A percentile compares a stretch with the other conserved stretches of the same genome.
phyloP scores from a whole-genome alignment of 192 early-diverging fungal genomes.

The Entomortierella parvispora region DNA sequence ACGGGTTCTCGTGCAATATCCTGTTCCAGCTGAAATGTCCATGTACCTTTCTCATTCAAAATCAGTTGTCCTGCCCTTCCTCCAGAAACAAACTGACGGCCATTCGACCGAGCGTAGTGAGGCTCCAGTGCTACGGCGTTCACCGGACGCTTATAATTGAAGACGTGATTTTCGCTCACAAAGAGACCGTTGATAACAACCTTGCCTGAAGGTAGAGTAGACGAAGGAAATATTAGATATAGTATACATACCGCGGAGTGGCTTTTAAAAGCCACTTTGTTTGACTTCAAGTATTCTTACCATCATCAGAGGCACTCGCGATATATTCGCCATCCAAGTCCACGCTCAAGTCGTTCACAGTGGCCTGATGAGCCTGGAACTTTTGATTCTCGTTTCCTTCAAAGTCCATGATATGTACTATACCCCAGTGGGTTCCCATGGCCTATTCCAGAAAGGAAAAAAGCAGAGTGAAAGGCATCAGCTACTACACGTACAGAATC shows the following conservation, averaged over 20 bases:
- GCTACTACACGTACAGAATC: too few species aligned
- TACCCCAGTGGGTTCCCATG: conserved; percentile 92
- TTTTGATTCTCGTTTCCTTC: conserved; percentile 90
- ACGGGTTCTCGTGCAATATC: neutral
- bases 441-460: conserved; percentile 53
- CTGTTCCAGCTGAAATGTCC: too few species aligned
- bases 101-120: conserved; percentile 77
- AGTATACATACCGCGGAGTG: neutral
- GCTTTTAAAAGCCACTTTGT: neutral
- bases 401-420: conserved; percentile 90
- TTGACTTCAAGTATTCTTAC: conserved; percentile 51
- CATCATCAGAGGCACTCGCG: conserved; percentile 93
- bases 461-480: neutral
- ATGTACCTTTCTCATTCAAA: conserved; percentile 87
- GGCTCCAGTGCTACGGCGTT: conserved; percentile 93
- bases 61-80: conserved; percentile 90
- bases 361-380: conserved; percentile 84
- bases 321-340: conserved; percentile 90
- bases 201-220: conserved; percentile 63
- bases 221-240: neutral
- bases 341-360: conserved; percentile 89
- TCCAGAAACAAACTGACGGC: conserved; percentile 88
- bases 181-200: conserved; percentile 90
- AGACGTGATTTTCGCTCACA: conserved; percentile 70
- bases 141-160: conserved; percentile 88